These are phyloP conservation scores for Ophiocytium majus DNA, from an alignment of 352 stramenopile genomes.

Conservation along the genomic window DNA sequence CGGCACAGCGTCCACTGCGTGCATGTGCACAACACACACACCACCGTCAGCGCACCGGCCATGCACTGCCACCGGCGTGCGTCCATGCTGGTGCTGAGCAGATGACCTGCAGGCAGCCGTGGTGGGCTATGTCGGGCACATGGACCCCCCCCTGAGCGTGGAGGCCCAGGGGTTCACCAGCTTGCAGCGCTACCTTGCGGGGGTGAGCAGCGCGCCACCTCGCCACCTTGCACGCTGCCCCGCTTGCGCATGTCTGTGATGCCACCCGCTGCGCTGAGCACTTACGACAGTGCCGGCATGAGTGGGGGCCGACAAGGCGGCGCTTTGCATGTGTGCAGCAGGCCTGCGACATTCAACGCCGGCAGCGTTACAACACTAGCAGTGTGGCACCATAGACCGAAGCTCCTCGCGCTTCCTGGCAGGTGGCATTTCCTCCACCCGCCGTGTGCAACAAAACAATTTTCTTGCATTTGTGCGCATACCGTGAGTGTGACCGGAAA, in stretches of 20 bases:
- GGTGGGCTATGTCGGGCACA: slow-evolving; percentile 73
- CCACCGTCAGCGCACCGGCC: no score
- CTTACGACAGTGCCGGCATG: neutral
- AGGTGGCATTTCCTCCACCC: no score
- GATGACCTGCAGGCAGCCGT: slow-evolving; percentile 67
- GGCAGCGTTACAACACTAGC: no score
- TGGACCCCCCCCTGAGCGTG: slow-evolving; percentile 67
- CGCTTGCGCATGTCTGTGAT: neutral
- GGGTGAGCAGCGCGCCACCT: slow-evolving; percentile 8
- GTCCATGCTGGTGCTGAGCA: neutral
- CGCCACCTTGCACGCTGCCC: neutral
- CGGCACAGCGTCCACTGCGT: neutral
- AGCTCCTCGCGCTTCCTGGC: no score
- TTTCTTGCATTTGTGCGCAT: no score
- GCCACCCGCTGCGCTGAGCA: neutral
- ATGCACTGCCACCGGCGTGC: neutral
- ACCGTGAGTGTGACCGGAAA: no score
- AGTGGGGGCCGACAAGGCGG: neutral
- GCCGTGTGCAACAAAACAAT: no score
- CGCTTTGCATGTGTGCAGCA: neutral
- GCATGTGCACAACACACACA: no score
- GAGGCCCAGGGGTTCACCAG: slow-evolving; percentile 66
- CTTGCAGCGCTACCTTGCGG: slow-evolving; percentile 65
- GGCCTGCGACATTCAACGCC: neutral
- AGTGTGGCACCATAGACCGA: no score